These are phyloP conservation scores for Thinopyrum elongatum DNA, from an alignment of 176 grass and related monocot genomes.

Conservation along the genomic window DNA sequence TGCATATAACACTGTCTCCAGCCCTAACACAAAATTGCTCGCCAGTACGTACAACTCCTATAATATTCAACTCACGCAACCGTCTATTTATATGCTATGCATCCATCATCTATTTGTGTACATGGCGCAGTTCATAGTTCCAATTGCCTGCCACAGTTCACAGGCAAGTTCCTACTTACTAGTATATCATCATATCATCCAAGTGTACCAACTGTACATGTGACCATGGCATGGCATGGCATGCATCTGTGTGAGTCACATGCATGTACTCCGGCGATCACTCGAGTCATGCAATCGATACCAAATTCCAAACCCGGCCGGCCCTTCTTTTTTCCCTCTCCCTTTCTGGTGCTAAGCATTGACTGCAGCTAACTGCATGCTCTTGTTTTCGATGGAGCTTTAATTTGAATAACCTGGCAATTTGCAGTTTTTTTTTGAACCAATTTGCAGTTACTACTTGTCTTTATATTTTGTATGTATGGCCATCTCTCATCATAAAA, in stretches of 20 bases:
- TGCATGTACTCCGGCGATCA: background rate
- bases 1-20: background rate
- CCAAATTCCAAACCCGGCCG: background rate
- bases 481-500: background rate
- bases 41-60: background rate
- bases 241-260: background rate
- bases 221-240: background rate
- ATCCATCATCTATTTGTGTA: slow-evolving; percentile 5
- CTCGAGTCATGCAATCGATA: background rate
- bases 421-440: too few species aligned
- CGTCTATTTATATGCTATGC: background rate
- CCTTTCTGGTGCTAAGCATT: slow-evolving; percentile 5
- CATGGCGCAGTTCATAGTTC: slow-evolving; percentile 4
- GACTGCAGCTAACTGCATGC: background rate
- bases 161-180: too few species aligned
- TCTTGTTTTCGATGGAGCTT: background rate
- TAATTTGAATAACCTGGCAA: background rate
- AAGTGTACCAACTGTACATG: too few species aligned
- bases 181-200: too few species aligned
- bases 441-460: background rate
- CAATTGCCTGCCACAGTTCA: slow-evolving; percentile 32
- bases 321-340: background rate
- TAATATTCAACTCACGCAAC: background rate
- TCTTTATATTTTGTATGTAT: background rate
- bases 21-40: background rate